phyloP scores from a whole-genome alignment of 306 rosid genomes.

The Fragaria vesca region DNA sequence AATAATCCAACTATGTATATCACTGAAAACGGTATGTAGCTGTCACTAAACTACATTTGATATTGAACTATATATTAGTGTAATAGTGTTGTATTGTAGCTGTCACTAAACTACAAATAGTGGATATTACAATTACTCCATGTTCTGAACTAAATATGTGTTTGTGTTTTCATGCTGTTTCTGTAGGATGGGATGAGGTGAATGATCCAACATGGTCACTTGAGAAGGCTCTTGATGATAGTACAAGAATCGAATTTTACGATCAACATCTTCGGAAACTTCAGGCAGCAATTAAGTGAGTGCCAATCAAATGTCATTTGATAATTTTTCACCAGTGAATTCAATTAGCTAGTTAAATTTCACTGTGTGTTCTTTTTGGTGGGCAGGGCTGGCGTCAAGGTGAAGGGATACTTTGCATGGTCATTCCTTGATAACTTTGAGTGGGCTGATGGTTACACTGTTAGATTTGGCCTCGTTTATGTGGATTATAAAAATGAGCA shows the following conservation, averaged over 20 bases:
- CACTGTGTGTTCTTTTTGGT: background rate
- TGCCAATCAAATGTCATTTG: background rate
- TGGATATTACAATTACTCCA: background rate
- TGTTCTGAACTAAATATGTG: background rate
- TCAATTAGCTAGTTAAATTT: background rate
- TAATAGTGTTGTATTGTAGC: background rate
- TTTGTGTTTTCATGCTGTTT: background rate
- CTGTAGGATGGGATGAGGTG: slow-evolving; percentile 41
- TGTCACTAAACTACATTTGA: background rate
- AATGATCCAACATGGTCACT: slow-evolving; percentile 31
- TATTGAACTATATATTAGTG: background rate
- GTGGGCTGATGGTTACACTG: slow-evolving; percentile 34
- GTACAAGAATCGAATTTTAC: slow-evolving; percentile 36
- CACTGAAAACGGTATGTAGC: slow-evolving; percentile 52
- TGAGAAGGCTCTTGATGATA: slow-evolving; percentile 37
- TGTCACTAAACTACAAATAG: background rate
- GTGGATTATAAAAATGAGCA: slow-evolving; percentile 26
- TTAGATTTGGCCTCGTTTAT: slow-evolving; percentile 33
- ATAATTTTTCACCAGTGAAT: background rate
- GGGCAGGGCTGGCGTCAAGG: slow-evolving; percentile 42
- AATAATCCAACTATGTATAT: slow-evolving; percentile 46
- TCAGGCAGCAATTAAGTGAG: slow-evolving; percentile 44
- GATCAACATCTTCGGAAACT: slow-evolving; percentile 39
- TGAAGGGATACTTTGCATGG: slow-evolving; percentile 52
- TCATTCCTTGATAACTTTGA: slow-evolving; percentile 49